Percentiles rank a stretch among this genome's conserved stretches.
phyloP scores from a whole-genome alignment of 805 yeast genomes.

The Starmera dryadoides region DNA sequence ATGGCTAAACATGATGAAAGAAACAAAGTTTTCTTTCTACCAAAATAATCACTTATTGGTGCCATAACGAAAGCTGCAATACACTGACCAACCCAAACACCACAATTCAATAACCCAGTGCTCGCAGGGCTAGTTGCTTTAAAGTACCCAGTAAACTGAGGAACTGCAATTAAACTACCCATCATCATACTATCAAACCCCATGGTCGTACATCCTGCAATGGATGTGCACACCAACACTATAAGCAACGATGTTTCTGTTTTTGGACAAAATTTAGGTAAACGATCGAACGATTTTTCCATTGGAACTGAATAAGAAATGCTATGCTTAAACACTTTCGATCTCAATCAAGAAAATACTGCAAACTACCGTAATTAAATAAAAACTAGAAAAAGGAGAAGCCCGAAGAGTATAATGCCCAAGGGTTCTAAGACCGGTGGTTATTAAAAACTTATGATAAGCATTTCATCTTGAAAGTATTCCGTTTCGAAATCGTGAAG shows the following conservation, averaged over 20 bases:
- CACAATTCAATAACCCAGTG: conserved; percentile 7
- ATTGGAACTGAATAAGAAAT: too few species aligned
- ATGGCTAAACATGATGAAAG: conserved; percentile 10
- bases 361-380: too few species aligned
- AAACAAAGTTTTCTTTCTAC: conserved; percentile 8
- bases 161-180: conserved; percentile 7
- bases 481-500: too few species aligned
- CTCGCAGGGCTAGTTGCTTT: conserved; percentile 1
- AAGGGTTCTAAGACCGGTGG: too few species aligned
- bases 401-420: too few species aligned
- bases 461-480: too few species aligned
- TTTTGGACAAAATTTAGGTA: conserved; percentile 4
- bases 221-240: conserved; percentile 3
- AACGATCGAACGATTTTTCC: neutral
- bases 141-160: conserved; percentile 8
- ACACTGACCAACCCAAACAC: conserved; percentile 7
- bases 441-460: too few species aligned
- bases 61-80: conserved; percentile 2
- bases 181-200: conserved; percentile 11
- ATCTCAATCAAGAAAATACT: too few species aligned
- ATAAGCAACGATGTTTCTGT: neutral
- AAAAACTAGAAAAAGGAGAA: too few species aligned
- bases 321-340: too few species aligned
- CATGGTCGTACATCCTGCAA: conserved; percentile 8
- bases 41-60: conserved; percentile 3